Percentiles rank a stretch among this genome's conserved stretches.
phyloP scores from a whole-genome alignment of 345 rosid genomes.

The Bruguiera gymnorhiza region DNA sequence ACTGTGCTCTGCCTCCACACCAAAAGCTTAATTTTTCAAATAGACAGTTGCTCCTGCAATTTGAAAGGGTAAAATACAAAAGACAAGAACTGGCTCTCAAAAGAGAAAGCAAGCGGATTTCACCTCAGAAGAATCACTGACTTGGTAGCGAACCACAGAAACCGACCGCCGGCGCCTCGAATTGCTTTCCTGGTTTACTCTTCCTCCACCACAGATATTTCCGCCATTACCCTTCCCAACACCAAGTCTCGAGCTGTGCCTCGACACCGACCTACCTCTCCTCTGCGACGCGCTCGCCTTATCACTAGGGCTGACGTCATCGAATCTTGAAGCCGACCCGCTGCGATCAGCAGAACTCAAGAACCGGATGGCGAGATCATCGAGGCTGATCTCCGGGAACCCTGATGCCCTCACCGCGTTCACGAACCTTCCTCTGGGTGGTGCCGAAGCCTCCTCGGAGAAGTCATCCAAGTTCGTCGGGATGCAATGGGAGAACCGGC shows the following conservation, averaged over 20 bases:
- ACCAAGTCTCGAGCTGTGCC: constrained; percentile 38
- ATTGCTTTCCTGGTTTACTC: constrained; percentile 39
- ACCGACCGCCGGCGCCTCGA: constrained; percentile 69
- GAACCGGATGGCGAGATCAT: constrained; percentile 70
- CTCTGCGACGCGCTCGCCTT: constrained; percentile 42
- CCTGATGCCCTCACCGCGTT: constrained; percentile 74
- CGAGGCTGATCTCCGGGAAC: constrained; percentile 76
- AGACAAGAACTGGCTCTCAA: too few species aligned
- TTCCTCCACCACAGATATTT: constrained; percentile 34
- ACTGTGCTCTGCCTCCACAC: too few species aligned
- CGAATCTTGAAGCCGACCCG: constrained; percentile 37
- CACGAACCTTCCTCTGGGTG: constrained; percentile 73
- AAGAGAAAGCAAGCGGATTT: constrained; percentile 2
- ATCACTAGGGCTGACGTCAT: constrained; percentile 30
- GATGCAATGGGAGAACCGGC: constrained; percentile 66
- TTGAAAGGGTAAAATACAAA: too few species aligned
- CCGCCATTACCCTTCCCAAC: constrained; percentile 31
- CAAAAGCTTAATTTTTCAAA: too few species aligned
- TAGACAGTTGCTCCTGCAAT: too few species aligned
- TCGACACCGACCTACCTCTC: constrained; percentile 89
- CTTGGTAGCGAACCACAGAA: constrained; percentile 57
- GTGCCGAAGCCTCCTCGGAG: constrained; percentile 29
- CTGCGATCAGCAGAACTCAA: constrained; percentile 54
- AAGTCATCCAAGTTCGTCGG: constrained; percentile 31
- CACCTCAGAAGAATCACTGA: constrained; percentile 86